phyloP scores from a whole-genome alignment of 169 alveolate species.

The Amoebophrya sp. region DNA sequence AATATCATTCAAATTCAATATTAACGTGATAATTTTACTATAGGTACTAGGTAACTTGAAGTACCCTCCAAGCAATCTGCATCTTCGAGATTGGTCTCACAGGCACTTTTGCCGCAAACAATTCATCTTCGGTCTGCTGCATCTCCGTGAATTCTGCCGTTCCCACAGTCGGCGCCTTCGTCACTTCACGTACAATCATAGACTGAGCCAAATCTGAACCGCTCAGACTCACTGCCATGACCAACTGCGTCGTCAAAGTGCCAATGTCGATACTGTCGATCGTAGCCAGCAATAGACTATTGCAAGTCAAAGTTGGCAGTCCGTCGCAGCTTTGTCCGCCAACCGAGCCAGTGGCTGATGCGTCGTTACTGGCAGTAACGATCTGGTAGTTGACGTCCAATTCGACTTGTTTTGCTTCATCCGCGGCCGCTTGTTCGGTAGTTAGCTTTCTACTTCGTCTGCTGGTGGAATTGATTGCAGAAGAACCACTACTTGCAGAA shows the following conservation, averaged over 20 bases:
- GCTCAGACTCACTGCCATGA: background rate
- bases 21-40: too few species aligned
- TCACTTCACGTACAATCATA: background rate
- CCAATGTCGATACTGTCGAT: background rate
- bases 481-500: background rate
- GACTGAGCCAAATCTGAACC: background rate
- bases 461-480: background rate
- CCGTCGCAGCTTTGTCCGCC: background rate
- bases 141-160: too few species aligned
- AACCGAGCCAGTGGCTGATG: background rate
- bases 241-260: background rate
- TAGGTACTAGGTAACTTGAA: too few species aligned
- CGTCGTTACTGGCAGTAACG: background rate
- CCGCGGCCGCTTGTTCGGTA: too few species aligned
- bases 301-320: background rate
- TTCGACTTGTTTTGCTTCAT: background rate
- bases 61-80: background rate
- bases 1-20: too few species aligned
- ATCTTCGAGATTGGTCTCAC: background rate
- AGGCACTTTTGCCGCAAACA: background rate
- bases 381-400: background rate
- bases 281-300: background rate
- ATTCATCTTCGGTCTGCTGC: background rate
- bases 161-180: too few species aligned
- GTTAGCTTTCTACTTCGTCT: too few species aligned